Evolutionary conservation across 2,329 filamentous ascomycete genomes (phyloP).

Genomic region (Pseudogymnoascus sp.): DNA sequence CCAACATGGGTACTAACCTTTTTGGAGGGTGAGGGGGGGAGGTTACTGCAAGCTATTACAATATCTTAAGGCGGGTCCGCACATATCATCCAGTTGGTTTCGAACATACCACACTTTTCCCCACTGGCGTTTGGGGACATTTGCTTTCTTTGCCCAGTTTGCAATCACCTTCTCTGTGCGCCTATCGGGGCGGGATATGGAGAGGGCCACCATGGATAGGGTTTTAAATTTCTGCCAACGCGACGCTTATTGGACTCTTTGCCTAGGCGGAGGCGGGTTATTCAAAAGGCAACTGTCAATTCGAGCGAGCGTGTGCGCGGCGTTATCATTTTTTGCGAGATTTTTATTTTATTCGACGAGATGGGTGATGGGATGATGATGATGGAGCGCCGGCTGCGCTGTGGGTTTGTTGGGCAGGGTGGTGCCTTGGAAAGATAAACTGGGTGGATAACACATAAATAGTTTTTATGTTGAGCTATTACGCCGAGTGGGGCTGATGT

Average conservation of each 20-base stretch:
- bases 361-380: neutral
- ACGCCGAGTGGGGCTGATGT: neutral
- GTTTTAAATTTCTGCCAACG: constrained; percentile 3
- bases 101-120: neutral
- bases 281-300: constrained; percentile 1
- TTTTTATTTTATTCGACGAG: neutral
- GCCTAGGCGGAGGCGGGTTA: constrained; percentile 1
- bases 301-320: constrained; percentile 3
- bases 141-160: neutral
- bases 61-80: constrained; percentile 4
- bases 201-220: neutral
- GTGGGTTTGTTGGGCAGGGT: neutral
- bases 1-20: neutral
- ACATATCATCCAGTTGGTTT: constrained; percentile 7
- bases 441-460: neutral
- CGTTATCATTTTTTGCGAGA: constrained; percentile 4
- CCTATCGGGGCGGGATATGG: neutral
- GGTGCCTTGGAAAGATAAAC: neutral
- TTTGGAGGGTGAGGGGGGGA: neutral
- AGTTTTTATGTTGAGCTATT: neutral
- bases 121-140: neutral
- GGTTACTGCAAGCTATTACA: neutral
- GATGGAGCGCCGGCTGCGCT: neutral
- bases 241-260: constrained; percentile 3
- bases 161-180: neutral